phyloP scores from a whole-genome alignment of 2,329 filamentous ascomycete genomes.

The Aspergillus fructus region DNA sequence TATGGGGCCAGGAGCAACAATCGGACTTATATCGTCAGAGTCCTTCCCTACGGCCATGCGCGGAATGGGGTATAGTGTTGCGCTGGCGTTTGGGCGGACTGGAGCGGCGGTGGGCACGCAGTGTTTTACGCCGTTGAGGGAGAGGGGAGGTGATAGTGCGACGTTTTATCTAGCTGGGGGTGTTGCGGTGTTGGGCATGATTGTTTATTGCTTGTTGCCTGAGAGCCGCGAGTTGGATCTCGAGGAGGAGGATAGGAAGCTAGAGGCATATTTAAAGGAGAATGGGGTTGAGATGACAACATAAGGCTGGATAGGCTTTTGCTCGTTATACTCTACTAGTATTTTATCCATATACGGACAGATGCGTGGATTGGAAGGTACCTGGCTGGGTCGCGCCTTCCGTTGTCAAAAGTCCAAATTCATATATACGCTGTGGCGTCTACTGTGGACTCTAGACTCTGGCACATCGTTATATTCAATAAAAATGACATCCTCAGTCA shows the following conservation, averaged over 20 bases:
- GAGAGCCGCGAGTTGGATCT: slow-evolving; percentile 31
- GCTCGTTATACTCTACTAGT: too few relatives aligned
- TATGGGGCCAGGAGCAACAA: slow-evolving; percentile 36
- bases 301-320: too few relatives aligned
- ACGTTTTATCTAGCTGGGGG: slow-evolving; percentile 35
- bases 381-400: too few relatives aligned
- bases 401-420: too few relatives aligned
- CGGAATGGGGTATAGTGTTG: slow-evolving; percentile 33
- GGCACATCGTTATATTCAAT: too few relatives aligned
- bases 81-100: slow-evolving; percentile 34
- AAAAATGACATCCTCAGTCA: too few relatives aligned
- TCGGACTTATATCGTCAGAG: slow-evolving; percentile 34
- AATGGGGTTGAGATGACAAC: slow-evolving; percentile 16
- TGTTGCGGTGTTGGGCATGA: slow-evolving; percentile 28
- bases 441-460: too few relatives aligned
- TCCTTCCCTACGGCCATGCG: slow-evolving; percentile 35
- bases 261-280: slow-evolving; percentile 24
- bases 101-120: slow-evolving; percentile 37
- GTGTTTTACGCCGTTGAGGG: slow-evolving; percentile 33
- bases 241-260: slow-evolving; percentile 26
- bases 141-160: slow-evolving; percentile 26
- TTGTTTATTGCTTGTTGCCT: slow-evolving; percentile 32
- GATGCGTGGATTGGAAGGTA: too few relatives aligned
- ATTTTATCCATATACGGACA: too few relatives aligned
- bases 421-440: too few relatives aligned